Percentiles rank a stretch among this genome's conserved stretches.
These are phyloP conservation scores for Letharia columbiana DNA, from an alignment of 495 filamentous ascomycete species.

Conservation along the genomic window DNA sequence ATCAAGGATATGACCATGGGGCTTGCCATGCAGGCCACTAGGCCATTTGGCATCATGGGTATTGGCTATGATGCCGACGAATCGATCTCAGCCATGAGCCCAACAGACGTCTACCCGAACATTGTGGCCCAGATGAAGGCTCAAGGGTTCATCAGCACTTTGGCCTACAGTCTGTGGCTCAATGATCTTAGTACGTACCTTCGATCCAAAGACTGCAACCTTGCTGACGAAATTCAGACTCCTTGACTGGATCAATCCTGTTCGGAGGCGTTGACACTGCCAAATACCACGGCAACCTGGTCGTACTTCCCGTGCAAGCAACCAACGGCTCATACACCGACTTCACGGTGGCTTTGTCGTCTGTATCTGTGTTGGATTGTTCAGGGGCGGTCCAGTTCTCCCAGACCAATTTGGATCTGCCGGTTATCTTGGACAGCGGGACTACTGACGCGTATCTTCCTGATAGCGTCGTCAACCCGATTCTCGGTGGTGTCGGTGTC, in stretches of 20 bases:
- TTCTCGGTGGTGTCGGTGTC: constrained; percentile 55
- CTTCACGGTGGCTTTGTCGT: constrained; percentile 69
- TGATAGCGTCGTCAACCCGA: constrained; percentile 46
- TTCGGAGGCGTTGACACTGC: constrained; percentile 81
- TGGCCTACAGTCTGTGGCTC: constrained; percentile 79
- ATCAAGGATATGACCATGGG: constrained; percentile 43
- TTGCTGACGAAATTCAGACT: constrained; percentile 30
- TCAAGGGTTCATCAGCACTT: constrained; percentile 57
- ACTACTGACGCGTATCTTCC: constrained; percentile 68
- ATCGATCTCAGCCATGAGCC: constrained; percentile 49
- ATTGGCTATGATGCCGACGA: constrained; percentile 72
- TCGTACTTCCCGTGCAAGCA: constrained; percentile 60
- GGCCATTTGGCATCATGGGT: constrained; percentile 65
- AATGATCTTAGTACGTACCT: constrained; percentile 55
- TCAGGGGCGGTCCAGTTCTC: constrained; percentile 38
- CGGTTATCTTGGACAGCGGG: constrained; percentile 74
- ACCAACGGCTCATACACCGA: constrained; percentile 47
- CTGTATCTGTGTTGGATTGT: constrained; percentile 43
- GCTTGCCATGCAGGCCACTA: constrained; percentile 12
- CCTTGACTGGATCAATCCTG: constrained; percentile 64
- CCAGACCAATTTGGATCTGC: constrained; percentile 43
- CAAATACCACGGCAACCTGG: constrained; percentile 58
- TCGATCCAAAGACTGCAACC: not conserved
- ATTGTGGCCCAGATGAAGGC: constrained; percentile 55
- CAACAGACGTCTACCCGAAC: constrained; percentile 54